Base-by-base conservation (phyloP, 495 filamentous ascomycete genomes). In the Jackrogersella minutella region DNA sequence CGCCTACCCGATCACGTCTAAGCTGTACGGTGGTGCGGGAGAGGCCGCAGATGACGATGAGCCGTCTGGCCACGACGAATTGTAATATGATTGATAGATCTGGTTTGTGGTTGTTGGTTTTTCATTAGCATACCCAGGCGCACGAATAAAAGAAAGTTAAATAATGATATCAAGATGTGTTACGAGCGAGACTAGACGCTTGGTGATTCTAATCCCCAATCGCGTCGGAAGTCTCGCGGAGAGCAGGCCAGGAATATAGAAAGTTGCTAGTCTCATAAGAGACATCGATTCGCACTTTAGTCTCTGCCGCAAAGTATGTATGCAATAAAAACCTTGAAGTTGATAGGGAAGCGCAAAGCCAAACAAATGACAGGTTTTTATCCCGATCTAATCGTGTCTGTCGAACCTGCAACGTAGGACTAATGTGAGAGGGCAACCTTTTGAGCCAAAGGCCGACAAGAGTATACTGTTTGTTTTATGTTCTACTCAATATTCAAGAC, bases 1-100 rank as follows among this genome's bases (percentile, higher is more conserved):
- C 57, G 95, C 95, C 19, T 97, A 98, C 83, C 95, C 95, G 31
- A 99, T 99, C 82, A 99, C 95, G 73, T 94, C 90, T 84, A 99
- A 99, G 87, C 82, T 96, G 52, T 96, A 99, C 82, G 83, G 88
- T 74, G 86, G 86, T 70, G 87, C 82, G 65, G 86, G 86, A 31
- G 85, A 81, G 49, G 83, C 82, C 16, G 86, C 83, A 50, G 91
- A 87, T 36, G 87, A 87, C 59, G 93, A 96, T 63, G 92, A 96
- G 82, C 86, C 89, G 44, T 75, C 75, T 41, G 81, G 78, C 39
- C 96, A 98, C 77, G 96, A 97, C 73, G 95, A 99, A 86, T 80
- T 99, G 84, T 99, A 93, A 83, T 69, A 63, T 55, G 17, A 57
- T 55, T 62, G 31, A 54, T 71, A 73, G 62, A 62, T 69, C 37